Evolutionary conservation across 2,329 filamentous ascomycete species (phyloP).

Genomic region (Epichloe hybrida): DNA sequence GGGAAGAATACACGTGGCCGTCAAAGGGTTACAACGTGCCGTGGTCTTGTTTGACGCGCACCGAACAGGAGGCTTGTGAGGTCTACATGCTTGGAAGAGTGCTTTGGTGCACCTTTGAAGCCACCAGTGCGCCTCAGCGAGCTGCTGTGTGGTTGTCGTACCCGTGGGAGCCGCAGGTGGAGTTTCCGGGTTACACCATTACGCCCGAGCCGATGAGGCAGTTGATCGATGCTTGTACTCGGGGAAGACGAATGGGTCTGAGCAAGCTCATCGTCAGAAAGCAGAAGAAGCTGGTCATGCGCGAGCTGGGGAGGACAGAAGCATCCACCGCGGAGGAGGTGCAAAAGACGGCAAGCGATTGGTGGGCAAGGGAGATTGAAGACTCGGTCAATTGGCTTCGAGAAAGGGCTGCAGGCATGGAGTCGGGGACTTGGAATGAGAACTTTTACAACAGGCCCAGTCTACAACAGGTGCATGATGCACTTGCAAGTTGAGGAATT

Average conservation of each 20-base stretch:
- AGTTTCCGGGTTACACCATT: conserved; percentile 38
- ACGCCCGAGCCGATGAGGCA: conserved; percentile 32
- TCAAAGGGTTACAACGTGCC: conserved; percentile 39
- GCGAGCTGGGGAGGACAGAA: conserved; percentile 17
- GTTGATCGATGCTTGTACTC: conserved; percentile 39
- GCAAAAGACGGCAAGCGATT: conserved; percentile 26
- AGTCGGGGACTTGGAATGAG: conserved; percentile 31
- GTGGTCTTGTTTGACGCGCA: conserved; percentile 37
- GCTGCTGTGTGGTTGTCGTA: conserved; percentile 47
- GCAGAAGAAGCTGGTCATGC: conserved; percentile 32
- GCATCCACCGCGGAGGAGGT: conserved; percentile 22
- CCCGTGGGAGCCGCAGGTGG: conserved; percentile 37
- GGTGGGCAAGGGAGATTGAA: conserved; percentile 36
- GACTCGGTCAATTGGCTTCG: conserved; percentile 34
- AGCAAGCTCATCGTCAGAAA: conserved; percentile 30
- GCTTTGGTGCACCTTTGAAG: conserved; percentile 51
- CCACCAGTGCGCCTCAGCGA: conserved; percentile 42
- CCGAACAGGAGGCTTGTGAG: conserved; percentile 43
- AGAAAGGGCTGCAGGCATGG: conserved; percentile 24
- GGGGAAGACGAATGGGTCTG: conserved; percentile 31
- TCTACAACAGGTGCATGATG: conserved; percentile 30
- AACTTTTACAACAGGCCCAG: conserved; percentile 39
- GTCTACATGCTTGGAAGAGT: conserved; percentile 50
- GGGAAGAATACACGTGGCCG: conserved; percentile 35
- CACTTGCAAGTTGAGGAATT: conserved; percentile 13